Evolutionary conservation across 2,329 filamentous ascomycete genomes (phyloP).

Genomic region (Ophidiomyces ophidiicola): DNA sequence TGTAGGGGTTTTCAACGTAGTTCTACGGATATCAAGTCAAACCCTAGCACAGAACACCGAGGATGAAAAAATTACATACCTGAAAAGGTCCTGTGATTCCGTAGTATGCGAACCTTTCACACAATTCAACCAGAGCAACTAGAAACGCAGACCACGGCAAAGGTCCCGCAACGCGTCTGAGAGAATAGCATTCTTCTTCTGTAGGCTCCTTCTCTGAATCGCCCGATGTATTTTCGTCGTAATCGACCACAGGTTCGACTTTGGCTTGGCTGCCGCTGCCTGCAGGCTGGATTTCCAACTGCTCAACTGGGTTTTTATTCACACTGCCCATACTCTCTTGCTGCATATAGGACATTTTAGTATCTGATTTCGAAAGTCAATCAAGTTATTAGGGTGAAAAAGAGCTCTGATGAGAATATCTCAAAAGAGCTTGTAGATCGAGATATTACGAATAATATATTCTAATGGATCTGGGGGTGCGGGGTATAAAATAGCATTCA

Average conservation of each 20-base stretch:
- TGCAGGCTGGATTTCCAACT: neutral
- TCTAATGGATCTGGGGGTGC: no score
- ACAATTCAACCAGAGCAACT: conserved; percentile 45
- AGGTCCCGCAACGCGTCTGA: conserved; percentile 44
- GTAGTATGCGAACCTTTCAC: conserved; percentile 49
- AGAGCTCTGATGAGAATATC: no score
- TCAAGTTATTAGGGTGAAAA: no score
- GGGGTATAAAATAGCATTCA: no score
- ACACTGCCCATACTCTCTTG: no score
- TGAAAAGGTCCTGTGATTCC: conserved; percentile 42
- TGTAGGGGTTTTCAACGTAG: conserved; percentile 37
- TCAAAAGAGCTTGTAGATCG: no score
- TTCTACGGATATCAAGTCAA: conserved; percentile 29
- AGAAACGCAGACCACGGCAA: conserved; percentile 45
- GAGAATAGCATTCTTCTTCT: conserved; percentile 37
- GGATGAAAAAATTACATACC: conserved; percentile 1
- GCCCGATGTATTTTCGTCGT: neutral
- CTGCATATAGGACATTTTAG: no score
- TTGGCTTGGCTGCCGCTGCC: neutral
- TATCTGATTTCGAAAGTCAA: no score
- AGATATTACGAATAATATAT: no score
- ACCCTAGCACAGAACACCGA: neutral
- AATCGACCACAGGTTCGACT: conserved; percentile 1
- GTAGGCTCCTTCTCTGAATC: conserved; percentile 35
- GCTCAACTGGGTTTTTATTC: no score